Evolutionary conservation across 768 basidiomycete genomes (phyloP), one percentile per base, ranked within the genome.

Genomic region (Brasilioporus rufonigricans): DNA sequence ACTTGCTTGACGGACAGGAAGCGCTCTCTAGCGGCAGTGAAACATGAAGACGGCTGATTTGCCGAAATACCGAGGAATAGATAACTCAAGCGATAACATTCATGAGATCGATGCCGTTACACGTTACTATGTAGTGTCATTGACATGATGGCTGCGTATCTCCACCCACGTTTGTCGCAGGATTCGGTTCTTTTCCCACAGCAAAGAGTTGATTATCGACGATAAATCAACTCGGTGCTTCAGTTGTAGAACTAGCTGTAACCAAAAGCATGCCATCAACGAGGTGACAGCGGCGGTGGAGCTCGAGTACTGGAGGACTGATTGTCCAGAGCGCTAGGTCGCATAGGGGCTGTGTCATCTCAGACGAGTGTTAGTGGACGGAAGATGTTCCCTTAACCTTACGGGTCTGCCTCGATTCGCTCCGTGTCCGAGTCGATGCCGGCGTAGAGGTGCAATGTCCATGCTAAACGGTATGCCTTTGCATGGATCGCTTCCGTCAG

Each of bases 151-250:
- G 31, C 19, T 31, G n/a, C n/a, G 31, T 36, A 44, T 45, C 33
- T 48, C 48, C 27, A 57, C 60, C 55, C 60, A 61, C 54, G 50
- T 58, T 61, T 41, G 47, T 56, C 49, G 31, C 19, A 36, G 32
- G 10, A 35, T 23, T 31, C 13, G 21, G 32, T 51, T 60, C 59
- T 32, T 61, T 62, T 52, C 60, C 19, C 45, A 62, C 18, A 29
- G 31, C 33, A 26, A 36, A 24, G 29, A 11, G 36, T 26, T 23
- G 40, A 19, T 43, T 46, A 43, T 44, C 44, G 23, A 57, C 35
- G 43, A 29, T 4, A 29, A 4, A 29, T 9, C 9, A 29, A 29
- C 9, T 29, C 27, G 9, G 43, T 39, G 59, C 62, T 44, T 51
- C 49, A 41, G 60, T 24, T 12, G 23, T 46, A 27, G n/a, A 41